Conservation (phyloP, 2,329 filamentous ascomycete species). For the Neonectria ditissima region DNA sequence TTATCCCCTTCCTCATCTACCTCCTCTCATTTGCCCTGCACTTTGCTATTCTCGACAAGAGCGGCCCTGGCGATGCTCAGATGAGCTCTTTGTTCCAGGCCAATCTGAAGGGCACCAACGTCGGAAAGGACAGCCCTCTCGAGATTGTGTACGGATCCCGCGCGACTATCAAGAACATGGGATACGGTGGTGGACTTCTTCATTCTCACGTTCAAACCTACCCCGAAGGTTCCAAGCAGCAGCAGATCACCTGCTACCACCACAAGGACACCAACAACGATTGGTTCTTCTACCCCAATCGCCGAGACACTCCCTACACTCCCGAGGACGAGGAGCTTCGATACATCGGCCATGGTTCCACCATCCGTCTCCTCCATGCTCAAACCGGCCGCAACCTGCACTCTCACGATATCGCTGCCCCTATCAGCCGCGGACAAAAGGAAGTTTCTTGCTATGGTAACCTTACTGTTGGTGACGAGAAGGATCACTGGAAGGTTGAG, state of each 20-base stretch:
- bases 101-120: conserved; percentile 91
- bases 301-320: conserved; percentile 78
- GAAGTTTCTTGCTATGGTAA: conserved; percentile 98
- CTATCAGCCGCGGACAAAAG: conserved; percentile 87
- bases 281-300: conserved; percentile 98
- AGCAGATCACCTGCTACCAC: conserved; percentile 99
- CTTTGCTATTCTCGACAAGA: conserved; percentile 93
- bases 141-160: conserved; percentile 91
- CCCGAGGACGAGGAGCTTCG: conserved; percentile 73
- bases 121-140: conserved; percentile 93
- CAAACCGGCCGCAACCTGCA: conserved; percentile 98
- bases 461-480: conserved; percentile 92
- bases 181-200: conserved; percentile 94
- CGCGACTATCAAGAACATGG: conserved; percentile 98
- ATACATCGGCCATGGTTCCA: conserved; percentile 81
- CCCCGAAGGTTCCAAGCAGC: conserved; percentile 91
- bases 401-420: conserved; percentile 90
- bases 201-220: conserved; percentile 98
- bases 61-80: conserved; percentile 96
- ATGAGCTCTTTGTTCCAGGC: conserved; percentile 99
- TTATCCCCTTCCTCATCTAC: conserved; percentile 91
- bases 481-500: conserved; percentile 97
- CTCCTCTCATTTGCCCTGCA: conserved; percentile 95
- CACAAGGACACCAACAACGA: conserved; percentile 99
- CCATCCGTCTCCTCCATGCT: conserved; percentile 89